phyloP scores from a whole-genome alignment of 1,284 basidiomycete species.

The Malassezia arunalokei region DNA sequence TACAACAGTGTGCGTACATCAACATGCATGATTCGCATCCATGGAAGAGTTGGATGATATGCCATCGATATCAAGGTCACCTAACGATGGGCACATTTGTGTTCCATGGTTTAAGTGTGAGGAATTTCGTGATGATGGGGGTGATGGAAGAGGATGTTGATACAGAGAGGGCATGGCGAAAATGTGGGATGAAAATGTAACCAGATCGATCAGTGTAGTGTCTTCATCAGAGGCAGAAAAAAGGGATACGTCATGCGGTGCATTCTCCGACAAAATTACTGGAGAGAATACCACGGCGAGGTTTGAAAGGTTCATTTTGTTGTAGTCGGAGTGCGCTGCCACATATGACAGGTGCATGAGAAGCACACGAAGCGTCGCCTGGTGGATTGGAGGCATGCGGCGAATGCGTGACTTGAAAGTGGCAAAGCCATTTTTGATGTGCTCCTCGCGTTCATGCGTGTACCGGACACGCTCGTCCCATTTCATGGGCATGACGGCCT shows the following conservation, averaged over 20 bases:
- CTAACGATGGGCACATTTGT: not conserved
- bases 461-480: constrained; percentile 61
- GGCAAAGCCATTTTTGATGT: constrained; percentile 50
- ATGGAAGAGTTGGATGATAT: not conserved
- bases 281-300: constrained; percentile 44
- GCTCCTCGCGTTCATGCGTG: constrained; percentile 50
- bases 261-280: constrained; percentile 34
- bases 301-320: constrained; percentile 81
- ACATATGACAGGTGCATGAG: constrained; percentile 76
- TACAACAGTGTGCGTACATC: too few relatives aligned
- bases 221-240: constrained; percentile 42
- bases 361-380: constrained; percentile 73
- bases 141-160: not conserved
- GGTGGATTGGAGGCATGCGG: constrained; percentile 61
- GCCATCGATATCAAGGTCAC: not conserved
- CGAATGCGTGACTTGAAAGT: constrained; percentile 38
- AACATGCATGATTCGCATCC: not conserved
- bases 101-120: not conserved
- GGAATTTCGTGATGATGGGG: not conserved
- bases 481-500: constrained; percentile 77
- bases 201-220: constrained; percentile 37
- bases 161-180: constrained; percentile 9
- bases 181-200: constrained; percentile 30
- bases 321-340: constrained; percentile 58
- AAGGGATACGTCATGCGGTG: constrained; percentile 32